These are phyloP conservation scores for Neofusicoccum laricinum DNA, from an alignment of 2,329 filamentous ascomycete species.

Conservation along the genomic window DNA sequence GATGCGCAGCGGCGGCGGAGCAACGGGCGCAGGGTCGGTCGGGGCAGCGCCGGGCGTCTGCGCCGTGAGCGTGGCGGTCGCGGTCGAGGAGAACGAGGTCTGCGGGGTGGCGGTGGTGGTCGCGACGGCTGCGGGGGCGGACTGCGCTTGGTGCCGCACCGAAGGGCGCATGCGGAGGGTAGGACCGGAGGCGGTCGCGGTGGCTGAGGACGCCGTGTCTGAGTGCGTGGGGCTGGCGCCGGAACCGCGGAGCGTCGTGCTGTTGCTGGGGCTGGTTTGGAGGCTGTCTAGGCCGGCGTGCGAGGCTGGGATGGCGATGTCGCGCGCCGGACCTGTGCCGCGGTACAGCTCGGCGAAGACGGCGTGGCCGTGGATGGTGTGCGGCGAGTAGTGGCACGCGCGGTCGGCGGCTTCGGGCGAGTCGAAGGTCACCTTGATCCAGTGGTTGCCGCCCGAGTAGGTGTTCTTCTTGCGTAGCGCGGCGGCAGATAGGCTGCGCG, in stretches of 20 bases:
- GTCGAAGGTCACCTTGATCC: conserved; percentile 66
- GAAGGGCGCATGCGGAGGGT: neutral
- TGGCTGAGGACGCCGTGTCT: conserved; percentile 41
- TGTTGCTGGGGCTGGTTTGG: conserved; percentile 33
- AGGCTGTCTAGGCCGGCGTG: conserved; percentile 27
- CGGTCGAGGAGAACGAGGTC: conserved; percentile 16
- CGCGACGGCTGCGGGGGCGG: conserved; percentile 27
- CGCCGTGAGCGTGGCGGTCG: conserved; percentile 7
- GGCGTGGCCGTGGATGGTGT: conserved; percentile 45
- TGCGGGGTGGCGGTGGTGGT: conserved; percentile 20
- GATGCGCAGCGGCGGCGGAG: conserved; percentile 33
- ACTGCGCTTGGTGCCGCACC: conserved; percentile 19
- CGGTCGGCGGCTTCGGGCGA: conserved; percentile 48
- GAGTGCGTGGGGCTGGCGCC: conserved; percentile 32
- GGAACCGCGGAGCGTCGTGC: conserved; percentile 22
- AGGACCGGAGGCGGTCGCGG: conserved; percentile 28
- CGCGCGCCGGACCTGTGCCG: conserved; percentile 42
- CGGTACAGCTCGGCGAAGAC: conserved; percentile 49
- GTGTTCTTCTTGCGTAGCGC: conserved; percentile 77
- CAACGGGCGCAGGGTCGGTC: neutral
- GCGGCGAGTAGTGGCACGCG: conserved; percentile 47
- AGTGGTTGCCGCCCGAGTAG: conserved; percentile 81
- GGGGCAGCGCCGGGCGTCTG: conserved; percentile 17
- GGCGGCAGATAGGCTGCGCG: conserved; percentile 64
- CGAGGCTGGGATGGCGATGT: conserved; percentile 41